Evolutionary conservation across 352 stramenopile species (phyloP).

Genomic region (Phytopythium delawarense): DNA sequence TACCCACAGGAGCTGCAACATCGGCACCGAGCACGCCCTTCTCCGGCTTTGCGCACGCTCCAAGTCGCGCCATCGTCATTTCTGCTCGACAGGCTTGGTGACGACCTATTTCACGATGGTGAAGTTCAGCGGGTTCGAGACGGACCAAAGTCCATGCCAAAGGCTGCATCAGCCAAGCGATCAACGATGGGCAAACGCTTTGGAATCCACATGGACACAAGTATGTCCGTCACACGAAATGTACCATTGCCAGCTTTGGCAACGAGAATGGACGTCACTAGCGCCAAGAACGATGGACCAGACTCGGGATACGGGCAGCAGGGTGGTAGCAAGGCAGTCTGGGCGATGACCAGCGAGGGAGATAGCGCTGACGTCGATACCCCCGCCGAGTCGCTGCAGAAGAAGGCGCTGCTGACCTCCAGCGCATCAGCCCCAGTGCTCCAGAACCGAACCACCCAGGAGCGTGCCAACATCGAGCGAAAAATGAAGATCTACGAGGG

Average conservation of each 20-base stretch:
- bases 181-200: conserved; percentile 3
- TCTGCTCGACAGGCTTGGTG: conserved; percentile 28
- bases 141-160: conserved; percentile 35
- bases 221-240: conserved; percentile 29
- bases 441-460: conserved; percentile 11
- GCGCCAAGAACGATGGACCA: neutral
- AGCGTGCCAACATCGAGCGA: conserved; percentile 44
- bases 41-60: conserved; percentile 15
- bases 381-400: neutral
- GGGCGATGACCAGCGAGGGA: neutral
- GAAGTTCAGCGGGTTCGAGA: neutral
- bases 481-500: conserved; percentile 57
- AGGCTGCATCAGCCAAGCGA: conserved; percentile 9
- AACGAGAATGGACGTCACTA: neutral
- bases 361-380: neutral
- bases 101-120: conserved; percentile 1
- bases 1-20: conserved; percentile 42
- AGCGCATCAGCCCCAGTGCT: conserved; percentile 23
- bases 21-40: conserved; percentile 10
- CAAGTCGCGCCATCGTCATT: conserved; percentile 39
- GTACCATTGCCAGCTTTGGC: conserved; percentile 26
- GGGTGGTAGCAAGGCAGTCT: neutral
- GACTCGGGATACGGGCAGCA: neutral
- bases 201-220: conserved; percentile 32
- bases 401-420: conserved; percentile 13